Conservation (phyloP, 306 rosid genomes). For the Astragalus glycyphyllos region DNA sequence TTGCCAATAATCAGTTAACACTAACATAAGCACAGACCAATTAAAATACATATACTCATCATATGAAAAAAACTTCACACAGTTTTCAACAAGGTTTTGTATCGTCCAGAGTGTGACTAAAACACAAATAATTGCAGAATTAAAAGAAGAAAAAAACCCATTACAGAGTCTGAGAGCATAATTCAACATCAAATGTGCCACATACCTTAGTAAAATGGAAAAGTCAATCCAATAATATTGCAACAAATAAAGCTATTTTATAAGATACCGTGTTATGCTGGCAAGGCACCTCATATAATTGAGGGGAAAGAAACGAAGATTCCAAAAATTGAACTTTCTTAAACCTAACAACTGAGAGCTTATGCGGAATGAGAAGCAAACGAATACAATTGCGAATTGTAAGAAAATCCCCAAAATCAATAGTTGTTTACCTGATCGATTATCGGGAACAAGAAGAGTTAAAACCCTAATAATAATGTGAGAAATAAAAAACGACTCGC, state of each 20-base stretch:
- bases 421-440: conserved; percentile 13
- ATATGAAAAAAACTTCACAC: background rate
- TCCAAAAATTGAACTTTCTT: background rate
- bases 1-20: conserved; percentile 4
- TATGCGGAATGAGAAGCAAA: conserved; percentile 4
- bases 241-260: background rate
- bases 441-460: background rate
- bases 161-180: conserved; percentile 1
- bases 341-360: conserved; percentile 11
- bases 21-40: conserved; percentile 15
- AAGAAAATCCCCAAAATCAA: background rate
- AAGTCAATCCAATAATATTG: background rate
- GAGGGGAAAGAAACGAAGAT: background rate
- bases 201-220: background rate
- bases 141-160: background rate
- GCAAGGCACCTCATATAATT: conserved; percentile 8
- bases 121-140: background rate
- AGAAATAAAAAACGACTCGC: background rate
- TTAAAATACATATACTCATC: background rate
- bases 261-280: background rate
- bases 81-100: background rate
- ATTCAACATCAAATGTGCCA: conserved; percentile 1
- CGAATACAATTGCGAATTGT: background rate
- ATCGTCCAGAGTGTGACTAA: background rate
- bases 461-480: conserved; percentile 51